phyloP scores from a whole-genome alignment of 345 rosid genomes.

The Lepidium africanum region DNA sequence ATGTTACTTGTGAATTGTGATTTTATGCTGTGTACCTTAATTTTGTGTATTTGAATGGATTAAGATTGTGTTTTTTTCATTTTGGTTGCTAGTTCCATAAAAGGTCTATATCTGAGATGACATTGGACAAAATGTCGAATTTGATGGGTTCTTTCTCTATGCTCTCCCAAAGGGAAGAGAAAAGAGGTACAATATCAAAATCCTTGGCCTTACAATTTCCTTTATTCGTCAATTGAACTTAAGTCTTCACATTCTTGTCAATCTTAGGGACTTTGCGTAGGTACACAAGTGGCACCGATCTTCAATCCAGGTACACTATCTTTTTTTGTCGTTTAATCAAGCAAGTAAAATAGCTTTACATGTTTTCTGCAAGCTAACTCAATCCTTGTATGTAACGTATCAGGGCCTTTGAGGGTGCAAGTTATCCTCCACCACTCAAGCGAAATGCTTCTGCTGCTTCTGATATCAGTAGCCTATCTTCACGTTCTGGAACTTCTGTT shows the following conservation, averaged over 20 bases:
- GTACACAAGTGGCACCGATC: constrained; percentile 49
- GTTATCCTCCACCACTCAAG: constrained; percentile 42
- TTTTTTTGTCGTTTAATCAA: background rate
- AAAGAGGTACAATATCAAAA: constrained; percentile 36
- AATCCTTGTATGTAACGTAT: background rate
- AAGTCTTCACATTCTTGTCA: background rate
- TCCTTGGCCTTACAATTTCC: background rate
- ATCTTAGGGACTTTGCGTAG: constrained; percentile 45
- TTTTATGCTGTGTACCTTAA: background rate
- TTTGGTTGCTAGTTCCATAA: constrained; percentile 45
- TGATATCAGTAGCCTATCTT: constrained; percentile 58
- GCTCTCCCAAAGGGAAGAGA: constrained; percentile 47
- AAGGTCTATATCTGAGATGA: constrained; percentile 70
- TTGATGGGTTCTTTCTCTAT: constrained; percentile 61
- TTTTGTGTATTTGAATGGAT: background rate
- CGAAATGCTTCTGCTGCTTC: constrained; percentile 73
- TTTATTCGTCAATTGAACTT: background rate
- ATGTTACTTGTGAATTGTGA: constrained; percentile 27
- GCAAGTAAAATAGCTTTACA: background rate
- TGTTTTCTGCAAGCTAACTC: background rate
- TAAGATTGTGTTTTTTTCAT: constrained; percentile 10
- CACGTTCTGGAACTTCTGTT: constrained; percentile 31
- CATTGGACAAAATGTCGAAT: constrained; percentile 68
- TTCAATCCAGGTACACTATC: constrained; percentile 51
- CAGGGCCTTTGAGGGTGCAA: constrained; percentile 53